Percentiles rank a stretch among this genome's conserved stretches.
phyloP scores from a whole-genome alignment of 495 filamentous ascomycete species.

The Jackrogersella multiformis region DNA sequence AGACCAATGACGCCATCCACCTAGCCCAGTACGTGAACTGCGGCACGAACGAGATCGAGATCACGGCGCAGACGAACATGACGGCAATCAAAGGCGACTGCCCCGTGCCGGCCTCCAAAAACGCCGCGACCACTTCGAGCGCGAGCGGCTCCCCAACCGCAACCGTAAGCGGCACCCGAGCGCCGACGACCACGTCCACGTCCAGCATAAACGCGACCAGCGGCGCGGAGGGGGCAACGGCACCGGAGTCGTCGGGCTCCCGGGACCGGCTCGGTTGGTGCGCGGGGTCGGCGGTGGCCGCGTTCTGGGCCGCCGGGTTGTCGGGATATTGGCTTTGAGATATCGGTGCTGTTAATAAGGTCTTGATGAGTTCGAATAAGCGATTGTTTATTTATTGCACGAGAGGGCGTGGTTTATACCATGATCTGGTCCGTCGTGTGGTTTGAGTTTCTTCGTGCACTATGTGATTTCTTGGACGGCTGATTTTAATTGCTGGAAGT shows the following conservation, averaged over 20 bases:
- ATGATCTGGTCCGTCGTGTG: too few species aligned
- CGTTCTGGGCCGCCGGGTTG: slow-evolving; percentile 8
- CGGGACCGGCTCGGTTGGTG: neutral
- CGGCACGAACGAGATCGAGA: slow-evolving; percentile 48
- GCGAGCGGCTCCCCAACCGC: neutral
- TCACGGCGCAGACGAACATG: slow-evolving; percentile 36
- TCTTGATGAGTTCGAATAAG: neutral
- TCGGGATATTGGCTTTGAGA: neutral
- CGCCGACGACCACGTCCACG: neutral
- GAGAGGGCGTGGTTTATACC: neutral
- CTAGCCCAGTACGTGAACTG: slow-evolving; percentile 58
- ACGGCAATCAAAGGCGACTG: slow-evolving; percentile 37
- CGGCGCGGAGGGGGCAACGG: neutral
- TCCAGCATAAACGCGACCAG: slow-evolving; percentile 6
- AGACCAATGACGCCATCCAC: slow-evolving; percentile 55
- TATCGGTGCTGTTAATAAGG: neutral
- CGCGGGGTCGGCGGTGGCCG: neutral
- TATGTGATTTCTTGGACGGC: too few species aligned
- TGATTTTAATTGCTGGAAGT: too few species aligned
- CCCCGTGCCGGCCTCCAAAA: slow-evolving; percentile 20
- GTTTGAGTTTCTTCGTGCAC: too few species aligned
- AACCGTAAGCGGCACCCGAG: slow-evolving; percentile 1
- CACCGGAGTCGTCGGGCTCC: slow-evolving; percentile 7
- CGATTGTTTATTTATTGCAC: neutral
- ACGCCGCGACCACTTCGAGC: neutral